These are phyloP conservation scores for Metschnikowia henanensis DNA, from an alignment of 805 yeast genomes.

Conservation along the genomic window DNA sequence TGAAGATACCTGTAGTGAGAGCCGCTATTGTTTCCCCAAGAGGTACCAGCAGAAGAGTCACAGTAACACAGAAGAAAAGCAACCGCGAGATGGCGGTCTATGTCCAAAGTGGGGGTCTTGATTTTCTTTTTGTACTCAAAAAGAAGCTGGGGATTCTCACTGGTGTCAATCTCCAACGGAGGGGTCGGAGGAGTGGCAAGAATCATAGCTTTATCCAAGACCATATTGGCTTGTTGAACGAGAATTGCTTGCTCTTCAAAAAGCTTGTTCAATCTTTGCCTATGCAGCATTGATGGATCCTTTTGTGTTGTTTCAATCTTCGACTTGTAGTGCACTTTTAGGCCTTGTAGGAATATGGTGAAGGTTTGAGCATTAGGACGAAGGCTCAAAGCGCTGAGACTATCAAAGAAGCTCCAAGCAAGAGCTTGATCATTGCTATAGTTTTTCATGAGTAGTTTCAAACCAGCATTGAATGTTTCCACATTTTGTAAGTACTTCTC, in stretches of 20 bases:
- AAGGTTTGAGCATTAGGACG: conserved; percentile 38
- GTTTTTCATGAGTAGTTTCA: conserved; percentile 36
- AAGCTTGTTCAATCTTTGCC: conserved; percentile 24
- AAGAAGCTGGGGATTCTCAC: conserved; percentile 22
- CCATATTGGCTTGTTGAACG: conserved; percentile 26
- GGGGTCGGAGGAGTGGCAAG: conserved; percentile 37
- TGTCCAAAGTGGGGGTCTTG: conserved; percentile 20
- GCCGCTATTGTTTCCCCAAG: conserved; percentile 20
- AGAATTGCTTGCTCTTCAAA: conserved; percentile 30
- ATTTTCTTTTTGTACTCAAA: conserved; percentile 17
- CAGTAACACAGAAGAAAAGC: conserved; percentile 31
- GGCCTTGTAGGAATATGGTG: conserved; percentile 39
- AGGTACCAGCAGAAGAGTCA: conserved; percentile 29
- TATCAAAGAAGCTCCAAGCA: conserved; percentile 41
- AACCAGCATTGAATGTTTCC: conserved; percentile 39
- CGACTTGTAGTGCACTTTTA: conserved; percentile 21
- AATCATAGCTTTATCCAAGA: conserved; percentile 26
- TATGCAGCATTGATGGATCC: conserved; percentile 16
- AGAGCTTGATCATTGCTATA: conserved; percentile 28
- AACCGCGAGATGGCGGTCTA: conserved; percentile 34
- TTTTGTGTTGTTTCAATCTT: conserved; percentile 18
- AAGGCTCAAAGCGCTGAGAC: conserved; percentile 19
- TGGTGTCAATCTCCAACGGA: conserved; percentile 28
- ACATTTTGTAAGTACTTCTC: conserved; percentile 14
- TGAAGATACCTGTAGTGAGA: conserved; percentile 32